Conservation (phyloP, 495 filamentous ascomycete genomes). For the Penicillium atrosanguineum region DNA sequence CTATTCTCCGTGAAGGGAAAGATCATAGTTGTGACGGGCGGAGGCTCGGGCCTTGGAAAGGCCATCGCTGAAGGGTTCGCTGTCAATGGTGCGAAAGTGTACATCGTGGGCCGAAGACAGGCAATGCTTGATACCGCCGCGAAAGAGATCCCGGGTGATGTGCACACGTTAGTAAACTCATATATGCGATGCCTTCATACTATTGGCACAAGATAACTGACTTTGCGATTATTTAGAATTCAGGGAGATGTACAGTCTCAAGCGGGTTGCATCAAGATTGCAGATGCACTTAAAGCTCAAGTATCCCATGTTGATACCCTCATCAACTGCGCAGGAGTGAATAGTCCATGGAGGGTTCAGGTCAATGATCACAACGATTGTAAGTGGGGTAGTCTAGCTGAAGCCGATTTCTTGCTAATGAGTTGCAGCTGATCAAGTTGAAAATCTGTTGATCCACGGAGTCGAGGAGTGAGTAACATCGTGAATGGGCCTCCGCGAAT, state of each 20-base stretch:
- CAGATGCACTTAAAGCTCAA: conserved; percentile 4
- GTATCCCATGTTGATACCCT: conserved; percentile 16
- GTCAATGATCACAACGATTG: conserved; percentile 14
- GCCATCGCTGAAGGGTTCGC: conserved; percentile 30
- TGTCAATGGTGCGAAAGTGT: conserved; percentile 51
- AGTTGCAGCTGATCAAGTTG: conserved; percentile 16
- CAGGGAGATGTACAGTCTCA: conserved; percentile 14
- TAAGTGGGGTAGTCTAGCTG: background rate
- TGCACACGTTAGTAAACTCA: background rate
- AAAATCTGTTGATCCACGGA: conserved; percentile 14
- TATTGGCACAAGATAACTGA: no score
- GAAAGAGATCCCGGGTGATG: conserved; percentile 4
- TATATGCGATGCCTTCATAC: no score
- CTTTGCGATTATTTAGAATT: background rate
- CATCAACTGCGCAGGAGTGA: conserved; percentile 20
- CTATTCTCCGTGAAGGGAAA: conserved; percentile 52
- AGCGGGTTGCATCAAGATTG: conserved; percentile 12
- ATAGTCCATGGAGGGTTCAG: conserved; percentile 11
- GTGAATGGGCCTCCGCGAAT: no score
- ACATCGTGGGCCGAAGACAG: conserved; percentile 48
- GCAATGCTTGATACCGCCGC: conserved; percentile 48
- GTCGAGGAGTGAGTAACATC: conserved; percentile 23
- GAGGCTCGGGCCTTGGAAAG: conserved; percentile 14
- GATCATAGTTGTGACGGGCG: conserved; percentile 54
- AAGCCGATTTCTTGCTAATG: background rate